These are phyloP conservation scores for Canna indica DNA, from an alignment of 176 grass and related monocot genomes.

Conservation along the genomic window DNA sequence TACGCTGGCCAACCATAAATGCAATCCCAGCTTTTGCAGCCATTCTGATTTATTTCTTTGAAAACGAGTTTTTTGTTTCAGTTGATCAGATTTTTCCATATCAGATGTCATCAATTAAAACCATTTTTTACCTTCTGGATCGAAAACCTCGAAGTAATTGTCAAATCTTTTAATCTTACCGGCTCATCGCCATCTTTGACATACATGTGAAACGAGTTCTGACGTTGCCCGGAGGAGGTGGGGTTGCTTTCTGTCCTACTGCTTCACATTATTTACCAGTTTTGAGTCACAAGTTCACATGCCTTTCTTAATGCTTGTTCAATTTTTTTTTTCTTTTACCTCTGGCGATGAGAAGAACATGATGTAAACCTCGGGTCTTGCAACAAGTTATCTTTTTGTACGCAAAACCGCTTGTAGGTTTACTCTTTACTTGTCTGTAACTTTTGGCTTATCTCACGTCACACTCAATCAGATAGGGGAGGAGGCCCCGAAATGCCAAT, in stretches of 20 bases:
- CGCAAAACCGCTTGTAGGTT: not conserved
- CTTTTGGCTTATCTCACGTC: conserved; percentile 8
- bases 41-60: not conserved
- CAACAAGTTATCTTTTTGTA: not conserved
- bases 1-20: not conserved
- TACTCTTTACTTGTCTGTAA: not conserved
- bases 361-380: not conserved
- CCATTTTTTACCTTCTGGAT: not conserved
- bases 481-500: too few species aligned
- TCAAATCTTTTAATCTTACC: not conserved
- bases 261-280: not conserved
- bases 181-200: too few species aligned
- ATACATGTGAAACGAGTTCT: not conserved
- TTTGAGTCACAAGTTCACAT: not conserved
- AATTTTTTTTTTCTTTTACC: not conserved
- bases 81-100: not conserved
- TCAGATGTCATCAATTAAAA: too few species aligned
- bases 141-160: not conserved
- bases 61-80: not conserved
- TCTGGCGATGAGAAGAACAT: not conserved
- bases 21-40: not conserved
- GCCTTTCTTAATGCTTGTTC: too few species aligned
- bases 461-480: not conserved
- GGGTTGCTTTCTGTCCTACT: not conserved
- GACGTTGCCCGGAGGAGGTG: not conserved